phyloP scores from a whole-genome alignment of 169 alveolate genomes.

The Cryptosporidium baileyi region DNA sequence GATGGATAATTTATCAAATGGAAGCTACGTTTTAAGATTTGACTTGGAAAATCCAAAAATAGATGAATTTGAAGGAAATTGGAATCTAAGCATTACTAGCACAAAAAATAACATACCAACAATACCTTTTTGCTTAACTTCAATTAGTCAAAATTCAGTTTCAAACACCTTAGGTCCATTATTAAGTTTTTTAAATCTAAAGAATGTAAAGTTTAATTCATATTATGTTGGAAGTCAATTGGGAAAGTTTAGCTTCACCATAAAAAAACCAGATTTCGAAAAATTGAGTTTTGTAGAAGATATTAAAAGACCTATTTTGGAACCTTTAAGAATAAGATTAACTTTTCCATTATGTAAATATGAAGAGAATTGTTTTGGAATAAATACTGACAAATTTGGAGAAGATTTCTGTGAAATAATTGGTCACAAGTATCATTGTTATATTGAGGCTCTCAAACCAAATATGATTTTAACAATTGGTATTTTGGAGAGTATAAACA shows the following conservation, averaged over 20 bases:
- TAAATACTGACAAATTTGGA: not conserved
- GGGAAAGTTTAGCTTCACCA: not conserved
- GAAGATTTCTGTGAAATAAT: constrained; percentile 16
- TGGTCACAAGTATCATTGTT: constrained; percentile 20
- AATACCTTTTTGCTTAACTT: constrained; percentile 33
- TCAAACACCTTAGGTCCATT: constrained; percentile 9
- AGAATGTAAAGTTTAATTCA: not conserved
- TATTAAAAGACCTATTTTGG: not conserved
- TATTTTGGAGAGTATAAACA: not conserved
- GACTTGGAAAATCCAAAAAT: constrained; percentile 25
- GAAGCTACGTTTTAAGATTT: constrained; percentile 41
- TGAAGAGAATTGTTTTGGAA: constrained; percentile 1
- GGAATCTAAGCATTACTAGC: constrained; percentile 63
- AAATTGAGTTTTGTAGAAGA: not conserved
- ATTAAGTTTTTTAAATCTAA: not conserved
- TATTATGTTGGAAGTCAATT: constrained; percentile 34
- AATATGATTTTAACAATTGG: constrained; percentile 16
- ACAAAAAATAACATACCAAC: constrained; percentile 66
- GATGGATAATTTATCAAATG: constrained; percentile 35
- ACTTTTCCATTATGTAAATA: constrained; percentile 50
- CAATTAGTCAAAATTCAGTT: constrained; percentile 5
- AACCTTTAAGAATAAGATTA: constrained; percentile 43
- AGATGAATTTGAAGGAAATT: constrained; percentile 1
- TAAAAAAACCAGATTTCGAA: not conserved
- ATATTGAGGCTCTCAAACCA: constrained; percentile 10